Evolutionary conservation across 306 rosid species (phyloP), one percentile per base, ranked within the genome.

Genomic region (Dryas alaskensis): DNA sequence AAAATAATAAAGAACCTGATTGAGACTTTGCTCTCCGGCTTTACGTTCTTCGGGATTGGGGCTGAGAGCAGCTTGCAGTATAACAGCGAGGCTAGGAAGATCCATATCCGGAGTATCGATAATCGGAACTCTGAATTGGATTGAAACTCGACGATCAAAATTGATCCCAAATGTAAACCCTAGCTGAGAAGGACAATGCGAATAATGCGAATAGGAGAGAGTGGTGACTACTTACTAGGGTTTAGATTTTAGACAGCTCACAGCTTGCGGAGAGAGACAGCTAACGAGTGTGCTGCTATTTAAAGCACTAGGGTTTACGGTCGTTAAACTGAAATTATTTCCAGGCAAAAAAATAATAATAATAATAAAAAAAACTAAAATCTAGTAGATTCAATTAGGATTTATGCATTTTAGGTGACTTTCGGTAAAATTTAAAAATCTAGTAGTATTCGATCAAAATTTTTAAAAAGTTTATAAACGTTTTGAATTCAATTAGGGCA

Each of bases 1-100:
- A 67, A 6, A 31, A 25, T 46, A 14, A 10, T 37, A 12, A 72
- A 10, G 54, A 19, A 95, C 99, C 97, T 95, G 99, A 81, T 86
- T 80, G 74, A 95, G 87, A 87, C 85, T 90, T 57, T 88, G 92
- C 83, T 95, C 99, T 60, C 92, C 99, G 4, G 98, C 97, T 73
- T 89, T 92, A 11, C 99, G 90, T 79, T 95, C 98, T 67, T 92
- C 92, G 7, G 91, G 98, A 85, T 82, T 92, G 57, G 89, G 89
- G 60, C 98, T 92, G 14, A 95, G 98, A 83, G 97, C 98, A 70
- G 98, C 98, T 76, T 88, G 98, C 37, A 93, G 92, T 10, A 93
- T 63, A 11, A 76, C 78, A 16, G 79, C 89, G 1, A 95, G 89
- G 75, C 87, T 85, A 0, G 84, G 97, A 83, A 92, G 90, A 92